Evolutionary conservation across 495 filamentous ascomycete genomes (phyloP).

Genomic region (Recurvomyces mirabilis): DNA sequence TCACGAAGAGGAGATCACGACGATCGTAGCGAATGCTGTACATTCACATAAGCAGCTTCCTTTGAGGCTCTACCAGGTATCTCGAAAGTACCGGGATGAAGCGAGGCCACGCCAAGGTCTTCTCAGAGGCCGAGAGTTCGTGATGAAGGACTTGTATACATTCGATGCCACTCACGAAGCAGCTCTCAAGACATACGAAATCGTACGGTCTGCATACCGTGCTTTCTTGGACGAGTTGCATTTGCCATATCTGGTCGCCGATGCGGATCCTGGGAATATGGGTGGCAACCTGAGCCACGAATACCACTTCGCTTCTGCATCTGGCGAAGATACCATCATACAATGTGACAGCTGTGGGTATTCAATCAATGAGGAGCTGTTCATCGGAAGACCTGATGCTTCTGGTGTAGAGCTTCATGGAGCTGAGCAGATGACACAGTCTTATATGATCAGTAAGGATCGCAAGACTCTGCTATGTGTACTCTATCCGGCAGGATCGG

Average conservation of each 20-base stretch:
- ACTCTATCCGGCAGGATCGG: constrained; percentile 44
- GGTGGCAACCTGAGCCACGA: constrained; percentile 89
- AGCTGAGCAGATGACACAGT: neutral
- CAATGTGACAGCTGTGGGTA: constrained; percentile 64
- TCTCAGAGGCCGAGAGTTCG: constrained; percentile 80
- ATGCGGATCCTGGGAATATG: constrained; percentile 91
- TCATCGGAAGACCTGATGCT: constrained; percentile 19
- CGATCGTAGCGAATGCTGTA: constrained; percentile 58
- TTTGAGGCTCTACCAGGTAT: constrained; percentile 80
- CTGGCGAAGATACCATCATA: constrained; percentile 78
- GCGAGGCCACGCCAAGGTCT: constrained; percentile 76
- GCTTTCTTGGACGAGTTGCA: constrained; percentile 71
- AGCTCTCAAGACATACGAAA: constrained; percentile 65
- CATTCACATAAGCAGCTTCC: constrained; percentile 82
- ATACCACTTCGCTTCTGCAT: constrained; percentile 70
- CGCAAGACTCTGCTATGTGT: constrained; percentile 53
- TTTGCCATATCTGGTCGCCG: constrained; percentile 71
- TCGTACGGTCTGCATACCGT: constrained; percentile 59
- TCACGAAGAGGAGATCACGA: constrained; percentile 92
- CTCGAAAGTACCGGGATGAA: constrained; percentile 91
- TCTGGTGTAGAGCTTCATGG: neutral
- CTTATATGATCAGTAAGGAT: constrained; percentile 48
- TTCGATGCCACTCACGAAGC: constrained; percentile 60
- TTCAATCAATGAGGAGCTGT: constrained; percentile 77
- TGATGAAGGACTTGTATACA: constrained; percentile 98